Percentiles rank a stretch among this genome's conserved stretches.
Evolutionary conservation across 2,329 filamentous ascomycete genomes (phyloP).

Genomic region (Aureobasidium lini): DNA sequence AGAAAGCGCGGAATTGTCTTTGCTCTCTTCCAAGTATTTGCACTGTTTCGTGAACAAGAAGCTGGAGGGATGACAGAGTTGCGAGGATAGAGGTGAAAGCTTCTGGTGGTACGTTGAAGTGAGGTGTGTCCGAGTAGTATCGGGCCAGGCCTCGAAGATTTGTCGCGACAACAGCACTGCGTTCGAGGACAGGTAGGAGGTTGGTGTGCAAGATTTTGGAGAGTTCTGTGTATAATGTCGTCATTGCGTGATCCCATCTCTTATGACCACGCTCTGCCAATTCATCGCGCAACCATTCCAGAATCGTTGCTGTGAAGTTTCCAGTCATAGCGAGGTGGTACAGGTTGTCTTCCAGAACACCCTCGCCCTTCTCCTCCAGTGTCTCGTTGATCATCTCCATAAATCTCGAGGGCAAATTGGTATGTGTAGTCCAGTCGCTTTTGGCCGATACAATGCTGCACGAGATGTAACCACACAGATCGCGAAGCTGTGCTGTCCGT

Average conservation of each 20-base stretch:
- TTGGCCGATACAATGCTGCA: constrained; percentile 23
- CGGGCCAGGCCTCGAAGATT: constrained; percentile 75
- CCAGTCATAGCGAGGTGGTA: constrained; percentile 83
- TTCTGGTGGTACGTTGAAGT: constrained; percentile 43
- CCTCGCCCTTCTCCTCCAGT: constrained; percentile 56
- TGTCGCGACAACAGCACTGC: constrained; percentile 72
- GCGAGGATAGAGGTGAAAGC: constrained; percentile 48
- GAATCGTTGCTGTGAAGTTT: constrained; percentile 64
- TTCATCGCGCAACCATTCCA: constrained; percentile 83
- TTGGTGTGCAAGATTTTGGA: constrained; percentile 77
- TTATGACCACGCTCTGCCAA: constrained; percentile 79
- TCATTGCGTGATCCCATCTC: constrained; percentile 85
- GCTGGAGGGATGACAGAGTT: constrained; percentile 63
- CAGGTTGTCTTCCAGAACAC: constrained; percentile 64
- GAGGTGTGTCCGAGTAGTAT: constrained; percentile 62
- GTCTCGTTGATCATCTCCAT: constrained; percentile 57
- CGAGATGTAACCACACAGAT: constrained; percentile 38
- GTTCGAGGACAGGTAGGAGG: constrained; percentile 78
- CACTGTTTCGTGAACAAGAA: constrained; percentile 68
- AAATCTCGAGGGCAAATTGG: constrained; percentile 15
- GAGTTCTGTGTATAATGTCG: constrained; percentile 68
- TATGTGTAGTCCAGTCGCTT: constrained; percentile 16
- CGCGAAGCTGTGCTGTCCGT: constrained; percentile 44
- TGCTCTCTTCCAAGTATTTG: constrained; percentile 68
- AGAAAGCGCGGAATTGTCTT: constrained; percentile 69